These are phyloP conservation scores for Zygoascus hellenicus DNA, from an alignment of 1,139 yeast genomes.

Conservation along the genomic window DNA sequence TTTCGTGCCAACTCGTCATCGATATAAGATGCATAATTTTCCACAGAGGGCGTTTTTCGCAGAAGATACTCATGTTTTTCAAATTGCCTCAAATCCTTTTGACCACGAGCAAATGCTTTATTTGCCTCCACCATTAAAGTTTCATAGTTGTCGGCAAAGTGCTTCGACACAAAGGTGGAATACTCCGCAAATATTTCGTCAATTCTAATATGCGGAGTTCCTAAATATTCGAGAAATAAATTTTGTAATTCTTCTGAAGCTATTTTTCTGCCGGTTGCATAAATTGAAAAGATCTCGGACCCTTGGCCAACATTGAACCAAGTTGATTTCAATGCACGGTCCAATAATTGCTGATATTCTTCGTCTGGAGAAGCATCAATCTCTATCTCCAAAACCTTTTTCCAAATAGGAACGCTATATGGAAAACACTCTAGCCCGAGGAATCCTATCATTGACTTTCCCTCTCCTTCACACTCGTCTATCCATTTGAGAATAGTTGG, in stretches of 20 bases:
- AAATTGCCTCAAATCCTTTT: constrained; percentile 22
- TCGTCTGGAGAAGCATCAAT: constrained; percentile 16
- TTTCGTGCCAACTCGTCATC: constrained; percentile 23
- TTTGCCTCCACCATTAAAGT: constrained; percentile 39
- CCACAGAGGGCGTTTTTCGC: constrained; percentile 15
- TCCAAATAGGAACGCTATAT: constrained; percentile 18
- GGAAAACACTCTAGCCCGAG: constrained; percentile 1
- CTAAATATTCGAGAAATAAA: constrained; percentile 36
- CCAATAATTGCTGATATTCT: background rate
- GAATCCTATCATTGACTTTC: too few species aligned
- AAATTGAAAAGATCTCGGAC: too few species aligned
- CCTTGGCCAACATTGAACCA: constrained; percentile 7
- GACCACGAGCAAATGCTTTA: constrained; percentile 34
- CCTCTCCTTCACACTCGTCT: constrained; percentile 17
- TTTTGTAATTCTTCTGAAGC: constrained; percentile 13
- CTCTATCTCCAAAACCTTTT: constrained; percentile 15
- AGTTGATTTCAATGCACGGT: constrained; percentile 14
- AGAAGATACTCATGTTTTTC: constrained; percentile 23
- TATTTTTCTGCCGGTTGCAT: too few species aligned
- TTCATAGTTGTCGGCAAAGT: constrained; percentile 35
- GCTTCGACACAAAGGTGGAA: constrained; percentile 41
- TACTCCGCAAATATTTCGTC: constrained; percentile 41
- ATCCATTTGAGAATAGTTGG: constrained; percentile 29
- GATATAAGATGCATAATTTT: constrained; percentile 32
- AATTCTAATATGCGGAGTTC: constrained; percentile 41